phyloP scores from a whole-genome alignment of 2,329 filamentous ascomycete genomes.

The Fusarium newnesense region DNA sequence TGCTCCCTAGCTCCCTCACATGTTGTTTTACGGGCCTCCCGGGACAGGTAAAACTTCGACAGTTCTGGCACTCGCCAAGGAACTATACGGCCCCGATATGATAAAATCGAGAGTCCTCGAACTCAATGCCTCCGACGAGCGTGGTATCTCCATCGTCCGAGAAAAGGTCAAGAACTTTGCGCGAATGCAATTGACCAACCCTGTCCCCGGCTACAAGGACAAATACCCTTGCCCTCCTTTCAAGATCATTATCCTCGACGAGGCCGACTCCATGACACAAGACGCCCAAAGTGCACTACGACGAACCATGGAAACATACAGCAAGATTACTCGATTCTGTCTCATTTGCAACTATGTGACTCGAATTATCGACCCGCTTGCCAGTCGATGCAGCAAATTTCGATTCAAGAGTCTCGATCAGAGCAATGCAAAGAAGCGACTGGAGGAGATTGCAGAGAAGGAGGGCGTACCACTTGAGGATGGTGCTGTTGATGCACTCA shows the following conservation, averaged over 20 bases:
- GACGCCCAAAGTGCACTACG: slow-evolving; percentile 94
- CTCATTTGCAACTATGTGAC: slow-evolving; percentile 99
- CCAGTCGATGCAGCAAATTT: slow-evolving; percentile 94
- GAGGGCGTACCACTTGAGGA: slow-evolving; percentile 82
- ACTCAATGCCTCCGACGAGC: slow-evolving; percentile 98
- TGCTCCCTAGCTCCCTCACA: slow-evolving; percentile 78
- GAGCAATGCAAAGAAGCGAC: slow-evolving; percentile 79
- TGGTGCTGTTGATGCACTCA: slow-evolving; percentile 84
- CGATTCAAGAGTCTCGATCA: slow-evolving; percentile 96
- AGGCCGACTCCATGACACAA: slow-evolving; percentile 99
- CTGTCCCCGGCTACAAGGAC: slow-evolving; percentile 73
- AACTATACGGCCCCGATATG: slow-evolving; percentile 95
- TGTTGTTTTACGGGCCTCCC: slow-evolving; percentile 98
- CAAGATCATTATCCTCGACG: slow-evolving; percentile 98
- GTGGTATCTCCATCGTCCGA: slow-evolving; percentile 94
- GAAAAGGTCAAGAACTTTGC: slow-evolving; percentile 99
- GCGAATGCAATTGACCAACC: slow-evolving; percentile 89
- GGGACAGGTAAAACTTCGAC: slow-evolving; percentile 98
- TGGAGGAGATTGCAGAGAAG: slow-evolving; percentile 83
- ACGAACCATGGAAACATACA: slow-evolving; percentile 98
- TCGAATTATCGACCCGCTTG: slow-evolving; percentile 95
- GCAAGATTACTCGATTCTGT: slow-evolving; percentile 95
- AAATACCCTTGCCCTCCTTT: slow-evolving; percentile 95
- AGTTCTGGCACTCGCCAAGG: slow-evolving; percentile 94
- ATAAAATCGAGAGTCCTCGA: slow-evolving; percentile 96